Evolutionary conservation across 768 basidiomycete species (phyloP).

Genomic region (Leucosporidium scottii): DNA sequence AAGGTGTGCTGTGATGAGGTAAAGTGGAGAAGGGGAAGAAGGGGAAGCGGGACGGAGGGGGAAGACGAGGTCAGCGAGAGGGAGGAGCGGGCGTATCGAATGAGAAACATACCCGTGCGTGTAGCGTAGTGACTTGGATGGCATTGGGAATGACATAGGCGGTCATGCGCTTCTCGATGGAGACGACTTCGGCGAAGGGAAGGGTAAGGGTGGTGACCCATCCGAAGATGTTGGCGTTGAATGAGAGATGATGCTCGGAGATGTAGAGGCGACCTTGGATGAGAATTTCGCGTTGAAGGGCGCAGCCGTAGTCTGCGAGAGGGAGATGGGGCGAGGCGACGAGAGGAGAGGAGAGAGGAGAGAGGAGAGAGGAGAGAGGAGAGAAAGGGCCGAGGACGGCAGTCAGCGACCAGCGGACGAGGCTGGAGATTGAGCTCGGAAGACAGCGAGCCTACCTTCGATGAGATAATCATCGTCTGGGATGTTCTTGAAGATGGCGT

Average conservation of each 20-base stretch:
- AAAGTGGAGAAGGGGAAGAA: not conserved
- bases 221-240: constrained; percentile 98
- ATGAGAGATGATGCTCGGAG: constrained; percentile 98
- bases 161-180: constrained; percentile 94
- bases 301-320: constrained; percentile 88
- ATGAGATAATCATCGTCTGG: constrained; percentile 96
- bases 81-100: not conserved
- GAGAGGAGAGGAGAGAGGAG: too few species aligned
- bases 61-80: not conserved
- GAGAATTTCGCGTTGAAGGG: constrained; percentile 88
- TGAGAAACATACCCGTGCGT: constrained; percentile 44
- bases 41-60: not conserved
- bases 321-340: too few species aligned
- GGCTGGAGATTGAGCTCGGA: not conserved
- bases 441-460: constrained; percentile 46
- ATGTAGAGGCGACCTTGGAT: constrained; percentile 94
- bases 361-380: too few species aligned
- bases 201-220: constrained; percentile 92
- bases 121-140: constrained; percentile 76
- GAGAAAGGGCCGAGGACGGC: not conserved
- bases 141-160: constrained; percentile 97
- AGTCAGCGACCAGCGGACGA: not conserved
- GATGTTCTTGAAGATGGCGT: constrained; percentile 78
- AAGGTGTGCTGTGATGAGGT: constrained; percentile 70
- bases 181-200: constrained; percentile 75